Evolutionary conservation across 2,329 filamentous ascomycete genomes (phyloP).

Genomic region (Coniochaeta sp.): DNA sequence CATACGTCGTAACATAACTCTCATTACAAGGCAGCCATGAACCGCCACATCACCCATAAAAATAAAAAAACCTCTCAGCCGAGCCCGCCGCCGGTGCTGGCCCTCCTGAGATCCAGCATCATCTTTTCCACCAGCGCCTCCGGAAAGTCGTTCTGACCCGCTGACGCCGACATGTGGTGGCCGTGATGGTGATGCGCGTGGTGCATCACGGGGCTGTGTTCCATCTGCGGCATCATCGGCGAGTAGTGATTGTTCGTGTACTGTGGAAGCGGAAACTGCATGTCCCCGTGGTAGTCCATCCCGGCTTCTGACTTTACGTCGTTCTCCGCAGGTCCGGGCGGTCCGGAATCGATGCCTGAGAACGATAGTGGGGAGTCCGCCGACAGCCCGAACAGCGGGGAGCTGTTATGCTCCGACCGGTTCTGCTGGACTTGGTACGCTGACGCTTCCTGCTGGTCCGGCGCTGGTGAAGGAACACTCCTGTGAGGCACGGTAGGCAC

Average conservation of each 20-base stretch:
- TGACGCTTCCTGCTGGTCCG: neutral
- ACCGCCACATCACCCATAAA: neutral
- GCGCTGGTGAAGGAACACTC: neutral
- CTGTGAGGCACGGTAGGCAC: neutral
- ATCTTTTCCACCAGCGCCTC: conserved; percentile 44
- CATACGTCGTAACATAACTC: neutral
- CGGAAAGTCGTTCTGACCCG: conserved; percentile 15
- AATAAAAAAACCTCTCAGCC: neutral
- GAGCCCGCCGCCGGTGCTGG: conserved; percentile 13
- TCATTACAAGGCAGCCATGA: neutral
- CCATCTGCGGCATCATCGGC: neutral
- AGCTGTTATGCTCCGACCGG: neutral
- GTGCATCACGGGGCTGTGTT: neutral
- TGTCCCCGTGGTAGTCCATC: neutral
- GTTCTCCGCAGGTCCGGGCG: neutral
- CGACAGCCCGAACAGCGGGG: neutral
- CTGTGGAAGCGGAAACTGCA: neutral
- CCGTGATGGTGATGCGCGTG: neutral
- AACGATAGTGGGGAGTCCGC: neutral
- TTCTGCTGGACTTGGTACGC: neutral
- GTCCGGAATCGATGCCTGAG: neutral
- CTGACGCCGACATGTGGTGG: neutral
- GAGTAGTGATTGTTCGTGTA: neutral
- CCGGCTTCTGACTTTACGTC: neutral
- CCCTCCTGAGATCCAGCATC: conserved; percentile 41